Percentiles rank a stretch among this genome's conserved stretches.
These are phyloP conservation scores for Sphaceloma murrayae DNA, from an alignment of 2,329 filamentous ascomycete genomes.

Conservation along the genomic window DNA sequence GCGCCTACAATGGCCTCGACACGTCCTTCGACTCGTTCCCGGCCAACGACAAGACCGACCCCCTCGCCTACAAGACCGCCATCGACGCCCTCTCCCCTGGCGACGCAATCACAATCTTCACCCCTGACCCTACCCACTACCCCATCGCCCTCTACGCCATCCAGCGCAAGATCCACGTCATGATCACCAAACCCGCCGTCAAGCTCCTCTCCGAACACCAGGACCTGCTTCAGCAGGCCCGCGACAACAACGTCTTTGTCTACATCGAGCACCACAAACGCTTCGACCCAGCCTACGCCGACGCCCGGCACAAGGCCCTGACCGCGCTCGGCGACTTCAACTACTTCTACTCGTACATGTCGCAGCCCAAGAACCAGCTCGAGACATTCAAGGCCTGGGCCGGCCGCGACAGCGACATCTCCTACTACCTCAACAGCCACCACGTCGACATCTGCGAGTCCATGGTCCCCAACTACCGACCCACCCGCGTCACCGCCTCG, in stretches of 20 bases:
- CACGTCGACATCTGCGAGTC: slow-evolving; percentile 88
- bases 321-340: slow-evolving; percentile 78
- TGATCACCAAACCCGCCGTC: slow-evolving; percentile 89
- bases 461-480: slow-evolving; percentile 76
- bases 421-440: slow-evolving; percentile 92
- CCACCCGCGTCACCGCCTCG: slow-evolving; percentile 67
- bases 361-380: slow-evolving; percentile 79
- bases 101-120: slow-evolving; percentile 92
- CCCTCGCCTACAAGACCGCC: slow-evolving; percentile 76
- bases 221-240: slow-evolving; percentile 60
- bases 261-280: slow-evolving; percentile 97
- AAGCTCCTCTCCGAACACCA: slow-evolving; percentile 75
- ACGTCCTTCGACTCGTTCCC: slow-evolving; percentile 77
- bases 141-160: slow-evolving; percentile 89
- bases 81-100: slow-evolving; percentile 75
- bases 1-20: slow-evolving; percentile 82
- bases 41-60: slow-evolving; percentile 60
- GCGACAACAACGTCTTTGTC: slow-evolving; percentile 71
- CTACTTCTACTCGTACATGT: slow-evolving; percentile 98
- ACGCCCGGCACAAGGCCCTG: slow-evolving; percentile 68
- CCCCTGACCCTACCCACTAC: slow-evolving; percentile 84
- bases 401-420: slow-evolving; percentile 83
- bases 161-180: slow-evolving; percentile 75
- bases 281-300: slow-evolving; percentile 84
- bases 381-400: slow-evolving; percentile 95